A percentile compares a stretch with the other conserved stretches of the same genome.
Conservation (phyloP, 2,329 filamentous ascomycete genomes). For the Didymella glomerata region DNA sequence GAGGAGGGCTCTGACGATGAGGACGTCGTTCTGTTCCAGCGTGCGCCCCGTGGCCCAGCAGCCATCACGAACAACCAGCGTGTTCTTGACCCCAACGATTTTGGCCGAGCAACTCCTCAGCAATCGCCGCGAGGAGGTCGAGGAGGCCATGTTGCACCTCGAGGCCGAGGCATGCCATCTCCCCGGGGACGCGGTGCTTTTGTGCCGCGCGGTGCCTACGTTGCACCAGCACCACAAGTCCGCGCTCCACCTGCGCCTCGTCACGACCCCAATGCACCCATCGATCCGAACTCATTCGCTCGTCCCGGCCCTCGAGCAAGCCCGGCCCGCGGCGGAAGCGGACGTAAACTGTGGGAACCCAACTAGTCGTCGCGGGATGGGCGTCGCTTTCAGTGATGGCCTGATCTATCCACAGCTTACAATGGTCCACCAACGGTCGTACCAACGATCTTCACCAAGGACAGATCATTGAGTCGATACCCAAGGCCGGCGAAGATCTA, state of each 20-base stretch:
- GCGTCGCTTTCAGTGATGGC: constrained; percentile 16
- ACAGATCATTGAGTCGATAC: neutral
- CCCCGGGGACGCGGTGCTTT: constrained; percentile 43
- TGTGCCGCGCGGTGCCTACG: constrained; percentile 43
- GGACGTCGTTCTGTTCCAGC: constrained; percentile 51
- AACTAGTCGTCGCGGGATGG: constrained; percentile 35
- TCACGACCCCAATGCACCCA: constrained; percentile 48
- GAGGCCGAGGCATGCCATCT: constrained; percentile 35
- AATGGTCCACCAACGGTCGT: constrained; percentile 2
- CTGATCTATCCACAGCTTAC: constrained; percentile 5
- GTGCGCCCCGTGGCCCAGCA: constrained; percentile 48
- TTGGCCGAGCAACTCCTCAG: constrained; percentile 51
- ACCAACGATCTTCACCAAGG: neutral
- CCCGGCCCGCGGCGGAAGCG: constrained; percentile 43
- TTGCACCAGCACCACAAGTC: constrained; percentile 39
- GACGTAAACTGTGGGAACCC: constrained; percentile 53
- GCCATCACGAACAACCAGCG: constrained; percentile 40
- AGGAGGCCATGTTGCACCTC: constrained; percentile 34
- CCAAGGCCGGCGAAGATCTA: neutral
- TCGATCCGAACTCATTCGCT: constrained; percentile 53
- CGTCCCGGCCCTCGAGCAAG: constrained; percentile 44
- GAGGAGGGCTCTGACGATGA: constrained; percentile 48
- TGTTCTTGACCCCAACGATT: constrained; percentile 60
- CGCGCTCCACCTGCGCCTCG: constrained; percentile 40
- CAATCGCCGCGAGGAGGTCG: constrained; percentile 45